These are phyloP conservation scores for Peniophora sp. DNA, from an alignment of 1,284 basidiomycete genomes.

Conservation along the genomic window DNA sequence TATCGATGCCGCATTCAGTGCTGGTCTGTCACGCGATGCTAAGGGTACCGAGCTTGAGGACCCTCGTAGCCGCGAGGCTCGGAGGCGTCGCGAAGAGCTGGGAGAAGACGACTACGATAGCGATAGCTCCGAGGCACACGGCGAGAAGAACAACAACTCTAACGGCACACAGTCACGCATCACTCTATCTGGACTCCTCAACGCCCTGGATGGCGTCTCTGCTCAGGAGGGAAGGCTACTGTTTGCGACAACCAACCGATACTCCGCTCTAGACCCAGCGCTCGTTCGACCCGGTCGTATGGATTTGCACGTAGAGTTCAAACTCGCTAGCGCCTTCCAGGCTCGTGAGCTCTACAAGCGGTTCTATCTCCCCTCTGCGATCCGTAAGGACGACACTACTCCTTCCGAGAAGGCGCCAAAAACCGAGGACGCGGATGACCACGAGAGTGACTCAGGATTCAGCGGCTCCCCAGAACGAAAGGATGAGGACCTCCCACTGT, in stretches of 20 bases:
- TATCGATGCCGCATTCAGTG: conserved; percentile 67
- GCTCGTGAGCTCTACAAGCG: conserved; percentile 53
- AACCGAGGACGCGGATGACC: conserved; percentile 9
- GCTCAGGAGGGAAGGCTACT: conserved; percentile 72
- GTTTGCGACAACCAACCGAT: conserved; percentile 73
- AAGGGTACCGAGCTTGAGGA: conserved; percentile 11
- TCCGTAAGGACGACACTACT: not conserved
- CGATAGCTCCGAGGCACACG: not conserved
- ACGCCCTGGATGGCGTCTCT: conserved; percentile 67
- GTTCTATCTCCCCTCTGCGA: conserved; percentile 48
- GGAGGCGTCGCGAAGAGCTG: not conserved
- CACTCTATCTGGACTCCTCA: conserved; percentile 65
- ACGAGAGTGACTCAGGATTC: conserved; percentile 11
- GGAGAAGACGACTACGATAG: conserved; percentile 7
- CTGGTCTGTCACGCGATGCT: conserved; percentile 42
- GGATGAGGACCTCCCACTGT: conserved; percentile 3
- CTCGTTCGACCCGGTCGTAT: conserved; percentile 72
- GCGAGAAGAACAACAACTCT: not conserved
- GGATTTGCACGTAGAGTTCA: conserved; percentile 73
- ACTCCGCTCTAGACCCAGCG: conserved; percentile 58
- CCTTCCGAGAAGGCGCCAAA: conserved; percentile 6
- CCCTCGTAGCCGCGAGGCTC: conserved; percentile 1
- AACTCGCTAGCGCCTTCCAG: conserved; percentile 59
- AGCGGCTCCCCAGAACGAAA: conserved; percentile 6
- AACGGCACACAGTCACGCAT: conserved; percentile 24